A percentile compares a stretch with the other conserved stretches of the same genome.
Evolutionary conservation across 2,329 filamentous ascomycete genomes (phyloP).

Genomic region (Microsporum ferrugineum): DNA sequence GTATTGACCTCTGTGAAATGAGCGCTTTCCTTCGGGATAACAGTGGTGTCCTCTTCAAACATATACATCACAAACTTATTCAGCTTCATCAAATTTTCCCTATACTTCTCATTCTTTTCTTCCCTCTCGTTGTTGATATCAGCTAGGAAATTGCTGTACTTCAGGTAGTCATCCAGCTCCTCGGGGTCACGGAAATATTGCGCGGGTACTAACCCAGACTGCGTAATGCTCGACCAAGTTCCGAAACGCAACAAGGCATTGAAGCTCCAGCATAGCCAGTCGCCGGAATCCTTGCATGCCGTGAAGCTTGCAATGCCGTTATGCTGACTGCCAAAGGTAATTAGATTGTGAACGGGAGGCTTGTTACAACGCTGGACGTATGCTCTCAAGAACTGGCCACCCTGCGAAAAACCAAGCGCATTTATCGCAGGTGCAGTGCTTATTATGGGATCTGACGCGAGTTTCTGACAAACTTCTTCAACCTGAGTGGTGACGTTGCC

Average conservation of each 20-base stretch:
- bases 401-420: slow-evolving; percentile 88
- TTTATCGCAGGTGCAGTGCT: slow-evolving; percentile 74
- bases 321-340: slow-evolving; percentile 86
- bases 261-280: slow-evolving; percentile 72
- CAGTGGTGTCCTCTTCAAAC: slow-evolving; percentile 75
- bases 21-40: slow-evolving; percentile 77
- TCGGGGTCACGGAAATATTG: slow-evolving; percentile 79
- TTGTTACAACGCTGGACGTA: slow-evolving; percentile 78
- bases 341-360: slow-evolving; percentile 62
- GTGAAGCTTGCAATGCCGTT: slow-evolving; percentile 82
- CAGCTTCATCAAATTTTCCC: slow-evolving; percentile 54
- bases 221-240: slow-evolving; percentile 68
- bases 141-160: slow-evolving; percentile 74
- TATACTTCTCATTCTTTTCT: slow-evolving; percentile 63
- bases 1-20: slow-evolving; percentile 85
- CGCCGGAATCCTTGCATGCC: slow-evolving; percentile 51
- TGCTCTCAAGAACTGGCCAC: slow-evolving; percentile 86
- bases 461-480: slow-evolving; percentile 61
- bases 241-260: slow-evolving; percentile 67
- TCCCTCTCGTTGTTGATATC: slow-evolving; percentile 90
- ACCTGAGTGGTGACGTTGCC: slow-evolving; percentile 79
- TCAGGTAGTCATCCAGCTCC: slow-evolving; percentile 62
- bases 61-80: slow-evolving; percentile 79
- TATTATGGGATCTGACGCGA: slow-evolving; percentile 65
- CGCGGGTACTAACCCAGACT: slow-evolving; percentile 71